Conservation (phyloP, 805 yeast genomes). For the Metschnikowia santaceciliae region DNA sequence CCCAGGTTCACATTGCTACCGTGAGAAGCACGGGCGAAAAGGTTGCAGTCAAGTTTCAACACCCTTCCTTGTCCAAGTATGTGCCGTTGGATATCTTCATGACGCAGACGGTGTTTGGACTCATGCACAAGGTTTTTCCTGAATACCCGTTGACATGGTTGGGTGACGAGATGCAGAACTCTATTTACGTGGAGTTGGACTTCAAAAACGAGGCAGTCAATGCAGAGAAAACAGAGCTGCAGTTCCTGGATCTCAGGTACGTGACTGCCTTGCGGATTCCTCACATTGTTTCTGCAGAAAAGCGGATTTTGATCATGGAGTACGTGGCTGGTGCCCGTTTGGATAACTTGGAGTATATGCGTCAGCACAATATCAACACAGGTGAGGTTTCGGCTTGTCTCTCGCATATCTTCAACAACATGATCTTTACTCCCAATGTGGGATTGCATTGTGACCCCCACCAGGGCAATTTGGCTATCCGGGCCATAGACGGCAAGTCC, state of each 20-base stretch:
- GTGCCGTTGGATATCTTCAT: constrained; percentile 86
- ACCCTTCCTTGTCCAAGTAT: constrained; percentile 79
- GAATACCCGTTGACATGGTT: constrained; percentile 93
- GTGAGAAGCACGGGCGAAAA: constrained; percentile 54
- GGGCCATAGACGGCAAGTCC: constrained; percentile 25
- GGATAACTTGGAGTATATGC: constrained; percentile 68
- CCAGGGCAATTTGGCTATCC: constrained; percentile 91
- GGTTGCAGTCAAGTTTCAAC: constrained; percentile 95
- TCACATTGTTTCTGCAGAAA: constrained; percentile 56
- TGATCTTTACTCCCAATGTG: constrained; percentile 92
- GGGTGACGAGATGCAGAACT: constrained; percentile 85
- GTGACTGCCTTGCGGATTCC: constrained; percentile 83
- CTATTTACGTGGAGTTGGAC: constrained; percentile 88
- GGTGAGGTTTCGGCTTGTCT: constrained; percentile 80
- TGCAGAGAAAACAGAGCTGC: constrained; percentile 63
- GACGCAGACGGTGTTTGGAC: constrained; percentile 69
- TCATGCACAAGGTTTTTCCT: constrained; percentile 79
- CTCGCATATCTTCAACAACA: constrained; percentile 85
- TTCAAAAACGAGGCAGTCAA: constrained; percentile 84
- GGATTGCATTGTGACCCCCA: constrained; percentile 98
- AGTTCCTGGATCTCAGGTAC: constrained; percentile 53
- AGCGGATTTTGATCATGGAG: constrained; percentile 84
- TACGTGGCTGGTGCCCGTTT: constrained; percentile 76
- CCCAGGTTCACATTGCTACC: constrained; percentile 87
- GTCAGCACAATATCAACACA: constrained; percentile 60